Percentiles rank a stretch among this genome's conserved stretches.
Evolutionary conservation across 352 stramenopile genomes (phyloP).

Genomic region (Phytophthora megakarya): DNA sequence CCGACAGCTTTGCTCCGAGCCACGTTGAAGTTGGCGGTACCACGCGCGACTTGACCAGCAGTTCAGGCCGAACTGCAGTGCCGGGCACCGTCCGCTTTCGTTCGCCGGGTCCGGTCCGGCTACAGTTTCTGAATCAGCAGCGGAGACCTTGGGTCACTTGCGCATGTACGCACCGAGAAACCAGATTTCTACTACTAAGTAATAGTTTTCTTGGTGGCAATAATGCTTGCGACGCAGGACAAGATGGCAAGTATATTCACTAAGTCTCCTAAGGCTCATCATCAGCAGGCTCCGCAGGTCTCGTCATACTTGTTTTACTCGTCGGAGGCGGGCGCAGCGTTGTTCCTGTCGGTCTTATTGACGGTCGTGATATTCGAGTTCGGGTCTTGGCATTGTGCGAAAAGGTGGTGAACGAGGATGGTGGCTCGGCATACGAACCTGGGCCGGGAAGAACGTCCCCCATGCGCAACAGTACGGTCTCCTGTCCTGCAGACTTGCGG

Average conservation of each 20-base stretch:
- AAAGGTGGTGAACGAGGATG: conserved; percentile 71
- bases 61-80: background rate
- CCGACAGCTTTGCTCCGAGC: background rate
- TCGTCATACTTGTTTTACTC: conserved; percentile 20
- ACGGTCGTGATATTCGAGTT: conserved; percentile 30
- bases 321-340: conserved; percentile 10
- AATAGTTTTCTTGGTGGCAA: background rate
- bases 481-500: conserved; percentile 68
- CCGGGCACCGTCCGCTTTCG: conserved; percentile 2
- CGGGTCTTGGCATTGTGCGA: conserved; percentile 75
- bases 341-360: conserved; percentile 24
- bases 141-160: conserved; percentile 4
- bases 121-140: conserved; percentile 20
- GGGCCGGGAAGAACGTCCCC: conserved; percentile 71
- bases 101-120: conserved; percentile 9
- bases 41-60: conserved; percentile 1
- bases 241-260: conserved; percentile 17
- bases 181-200: too few species aligned
- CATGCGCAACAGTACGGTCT: conserved; percentile 78
- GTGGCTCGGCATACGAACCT: conserved; percentile 69
- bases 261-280: conserved; percentile 22
- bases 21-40: conserved; percentile 31
- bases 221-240: background rate
- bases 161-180: too few species aligned
- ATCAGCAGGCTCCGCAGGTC: conserved; percentile 24